Base-by-base conservation (phyloP, 352 stramenopile species). In the Phytopythium chamaehyphon region DNA sequence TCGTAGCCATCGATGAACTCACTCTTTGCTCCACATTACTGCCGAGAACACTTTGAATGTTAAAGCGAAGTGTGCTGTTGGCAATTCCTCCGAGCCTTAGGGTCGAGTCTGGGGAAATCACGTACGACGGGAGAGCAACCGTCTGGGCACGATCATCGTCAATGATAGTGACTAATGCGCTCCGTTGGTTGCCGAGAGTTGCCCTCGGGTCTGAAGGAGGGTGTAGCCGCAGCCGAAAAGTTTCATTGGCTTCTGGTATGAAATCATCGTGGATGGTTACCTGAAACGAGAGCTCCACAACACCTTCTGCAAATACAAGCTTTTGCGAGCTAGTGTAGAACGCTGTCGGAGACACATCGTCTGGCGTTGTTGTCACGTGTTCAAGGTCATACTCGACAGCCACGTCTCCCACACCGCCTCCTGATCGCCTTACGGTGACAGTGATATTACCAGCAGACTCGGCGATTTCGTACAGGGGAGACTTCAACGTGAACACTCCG, bases 251-350 rank as follows among this genome's bases (percentile, higher is more conserved):
- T 24, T 96, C 81, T 2, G 80, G 51, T 26, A 81, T 39, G 26
- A 83, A 78, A 51, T 98, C 88, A 52, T 98, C 90, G 56, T 97
- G 88, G 51, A 98, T 96, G 18, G 88, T 92, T 21, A 98, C 52
- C 23, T 90, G 59, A 65, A 98, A 97, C 26, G 81, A 83, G 35
- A 96, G 73, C 22, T 85, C 71, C 16, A 97, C 71, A 19, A 96
- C 74, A 6, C 86, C 89, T 15, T 75, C 69, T 0, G 55, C 57
- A 54, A 98, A 98, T 26, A 76, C 60, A 8, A 98, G 60, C 31
- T 62, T 72, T 62, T 88, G 83, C 23, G 67, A 76, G 42, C 69
- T 79, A 14, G 92, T 97, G 60, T 98, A 98, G 52, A 83, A 83
- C 23, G 88, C 83, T 0, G 86, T 96, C 5, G 88, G 59, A 0